Evolutionary conservation across 305 asterid species (phyloP), one percentile per base, ranked within the genome.

Genomic region (Nicotiana rustica): DNA sequence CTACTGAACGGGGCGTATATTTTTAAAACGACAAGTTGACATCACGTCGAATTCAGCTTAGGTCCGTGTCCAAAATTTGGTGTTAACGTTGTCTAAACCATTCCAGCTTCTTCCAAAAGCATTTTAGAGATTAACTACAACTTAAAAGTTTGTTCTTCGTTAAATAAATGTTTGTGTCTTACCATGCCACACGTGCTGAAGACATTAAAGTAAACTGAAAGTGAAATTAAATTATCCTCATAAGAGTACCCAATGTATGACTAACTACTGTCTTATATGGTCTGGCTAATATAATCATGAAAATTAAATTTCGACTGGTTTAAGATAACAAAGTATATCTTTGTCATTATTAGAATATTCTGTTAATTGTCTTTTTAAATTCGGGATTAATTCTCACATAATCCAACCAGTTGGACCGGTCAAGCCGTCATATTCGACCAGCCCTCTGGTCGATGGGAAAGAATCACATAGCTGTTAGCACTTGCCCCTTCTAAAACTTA

Each of bases 381-480:
- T 67, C 8, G 55, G 18, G 76, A 35, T 15, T 35, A 35, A 33
- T 67, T 25, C 14, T 7, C 29, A 35, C 49, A 41, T 65, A 29
- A 8, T 19, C 67, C 33, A 19, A 19, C 67, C 29, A 29, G 33
- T 8, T 65, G 69, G 38, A 25, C 69, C 69, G 7, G 14, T 67
- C 15, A 33, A 35, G 76, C 75, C 75, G 47, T 15, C 75, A 67
- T 35, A 67, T 67, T 67, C 25, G 25, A 35, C 75, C 52, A 67
- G 29, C 52, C 21, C 52, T 15, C 6, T 4, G 38, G 38, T 35
- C 2, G 6, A 4, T 4, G 6, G 6, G 38, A 4, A 35, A 35
- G 38, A 35, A 35, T 5, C 38, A 35, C 6, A 5, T 35, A 35
- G 38, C 38, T 35, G 38, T 35, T 35, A 35, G 38, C 38, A 35